Evolutionary conservation across 495 filamentous ascomycete species (phyloP).

Genomic region (Xylaria curta): DNA sequence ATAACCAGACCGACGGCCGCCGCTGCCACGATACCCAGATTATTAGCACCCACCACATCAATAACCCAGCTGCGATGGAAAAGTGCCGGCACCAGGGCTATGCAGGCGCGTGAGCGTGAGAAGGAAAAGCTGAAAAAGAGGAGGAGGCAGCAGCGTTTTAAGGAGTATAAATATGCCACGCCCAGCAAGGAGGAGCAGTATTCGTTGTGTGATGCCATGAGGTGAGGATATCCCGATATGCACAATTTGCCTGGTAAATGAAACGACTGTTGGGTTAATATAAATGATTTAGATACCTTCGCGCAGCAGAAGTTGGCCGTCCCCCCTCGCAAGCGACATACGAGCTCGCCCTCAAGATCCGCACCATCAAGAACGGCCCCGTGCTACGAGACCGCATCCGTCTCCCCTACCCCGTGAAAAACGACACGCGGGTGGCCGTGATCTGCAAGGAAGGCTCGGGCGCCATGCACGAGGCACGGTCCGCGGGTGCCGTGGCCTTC

Average conservation of each 20-base stretch:
- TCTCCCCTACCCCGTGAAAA: constrained; percentile 87
- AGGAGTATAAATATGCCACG: constrained; percentile 67
- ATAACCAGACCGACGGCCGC: constrained; percentile 35
- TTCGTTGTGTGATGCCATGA: constrained; percentile 90
- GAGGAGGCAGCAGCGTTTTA: constrained; percentile 66
- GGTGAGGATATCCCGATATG: constrained; percentile 59
- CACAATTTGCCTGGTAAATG: background rate
- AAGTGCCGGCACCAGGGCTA: constrained; percentile 34
- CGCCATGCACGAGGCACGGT: constrained; percentile 69
- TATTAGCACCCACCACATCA: constrained; percentile 41
- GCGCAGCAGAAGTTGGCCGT: constrained; percentile 87
- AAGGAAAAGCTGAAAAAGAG: constrained; percentile 70
- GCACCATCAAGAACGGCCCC: constrained; percentile 79
- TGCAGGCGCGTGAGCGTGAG: constrained; percentile 57
- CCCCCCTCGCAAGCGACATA: constrained; percentile 78
- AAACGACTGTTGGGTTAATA: constrained; percentile 16
- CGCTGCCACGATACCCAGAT: constrained; percentile 46
- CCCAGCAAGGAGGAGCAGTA: constrained; percentile 70
- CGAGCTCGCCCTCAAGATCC: constrained; percentile 80
- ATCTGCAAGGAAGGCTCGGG: constrained; percentile 81
- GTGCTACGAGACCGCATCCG: constrained; percentile 85
- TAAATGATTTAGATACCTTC: constrained; percentile 70
- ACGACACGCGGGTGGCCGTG: constrained; percentile 82
- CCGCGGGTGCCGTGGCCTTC: constrained; percentile 78
- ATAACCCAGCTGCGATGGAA: constrained; percentile 50